Evolutionary conservation across 1,139 yeast species (phyloP).

Genomic region (Candida glucosophila): DNA sequence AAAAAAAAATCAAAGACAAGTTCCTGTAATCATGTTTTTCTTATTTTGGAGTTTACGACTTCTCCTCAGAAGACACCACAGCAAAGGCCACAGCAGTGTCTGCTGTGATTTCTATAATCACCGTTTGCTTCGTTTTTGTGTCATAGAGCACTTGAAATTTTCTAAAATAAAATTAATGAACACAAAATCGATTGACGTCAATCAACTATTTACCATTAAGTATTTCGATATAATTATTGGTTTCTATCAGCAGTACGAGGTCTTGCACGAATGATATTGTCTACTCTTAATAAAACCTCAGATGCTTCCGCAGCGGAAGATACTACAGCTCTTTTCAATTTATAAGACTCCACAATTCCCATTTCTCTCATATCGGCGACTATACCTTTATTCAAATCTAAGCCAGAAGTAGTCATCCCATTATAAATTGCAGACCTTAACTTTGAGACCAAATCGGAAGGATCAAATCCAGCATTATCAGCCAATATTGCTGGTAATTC

Average conservation of each 20-base stretch:
- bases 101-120: no score
- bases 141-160: no score
- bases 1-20: no score
- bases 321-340: constrained; percentile 91
- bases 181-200: no score
- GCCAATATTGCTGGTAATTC: constrained; percentile 93
- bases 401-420: constrained; percentile 87
- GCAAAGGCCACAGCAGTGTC: no score
- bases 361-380: constrained; percentile 91
- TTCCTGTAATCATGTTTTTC: no score
- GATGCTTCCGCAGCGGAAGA: constrained; percentile 96
- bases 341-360: constrained; percentile 88
- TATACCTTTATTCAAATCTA: constrained; percentile 74
- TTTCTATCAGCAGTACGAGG: constrained; percentile 95
- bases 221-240: no score
- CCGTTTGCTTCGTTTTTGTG: no score
- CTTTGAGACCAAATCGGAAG: constrained; percentile 85
- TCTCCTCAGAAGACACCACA: no score
- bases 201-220: no score
- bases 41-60: no score
- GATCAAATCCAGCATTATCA: constrained; percentile 95
- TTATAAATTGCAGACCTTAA: constrained; percentile 87
- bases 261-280: constrained; percentile 91
- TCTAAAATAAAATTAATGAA: no score
- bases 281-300: constrained; percentile 88